A percentile compares a stretch with the other conserved stretches of the same genome.
phyloP scores from a whole-genome alignment of 75 land plant genomes.

The Ceratopteris richardii region DNA sequence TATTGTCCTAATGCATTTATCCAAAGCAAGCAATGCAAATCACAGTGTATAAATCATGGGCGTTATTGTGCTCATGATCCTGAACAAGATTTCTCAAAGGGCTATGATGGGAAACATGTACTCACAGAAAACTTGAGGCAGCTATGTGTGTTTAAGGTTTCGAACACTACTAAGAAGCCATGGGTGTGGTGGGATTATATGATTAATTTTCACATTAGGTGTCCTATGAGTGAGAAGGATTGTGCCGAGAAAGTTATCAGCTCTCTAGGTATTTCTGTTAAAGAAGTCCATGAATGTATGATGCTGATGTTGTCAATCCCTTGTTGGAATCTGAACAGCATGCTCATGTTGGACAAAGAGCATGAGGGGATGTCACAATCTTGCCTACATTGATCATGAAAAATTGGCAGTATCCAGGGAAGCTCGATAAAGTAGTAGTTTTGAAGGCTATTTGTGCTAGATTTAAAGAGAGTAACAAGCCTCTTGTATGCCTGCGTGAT shows the following conservation, averaged over 20 bases:
- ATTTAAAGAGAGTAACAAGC: too few species aligned
- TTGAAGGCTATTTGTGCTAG: too few species aligned
- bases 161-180: too few species aligned
- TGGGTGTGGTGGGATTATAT: too few species aligned
- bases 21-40: too few species aligned
- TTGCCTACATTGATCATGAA: too few species aligned
- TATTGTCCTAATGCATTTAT: too few species aligned
- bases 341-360: slow-evolving; percentile 48
- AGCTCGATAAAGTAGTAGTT: too few species aligned
- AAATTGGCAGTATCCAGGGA: slow-evolving; percentile 48
- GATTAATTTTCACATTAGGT: too few species aligned
- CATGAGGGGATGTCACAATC: slow-evolving; percentile 58
- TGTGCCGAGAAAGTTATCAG: slow-evolving; percentile 35
- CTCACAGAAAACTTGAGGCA: too few species aligned
- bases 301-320: slow-evolving; percentile 40
- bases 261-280: slow-evolving; percentile 27
- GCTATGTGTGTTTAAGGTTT: too few species aligned
- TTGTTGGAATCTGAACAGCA: slow-evolving; percentile 58
- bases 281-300: slow-evolving; percentile 44
- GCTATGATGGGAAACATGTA: slow-evolving; percentile 66
- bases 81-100: slow-evolving; percentile 42
- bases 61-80: slow-evolving; percentile 68
- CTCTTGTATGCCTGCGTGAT: too few species aligned
- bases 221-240: slow-evolving; percentile 50
- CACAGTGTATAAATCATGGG: slow-evolving; percentile 56